A percentile compares a stretch with the other conserved stretches of the same genome.
Evolutionary conservation across 2,329 filamentous ascomycete genomes (phyloP).

Genomic region (Aspergillus pseudotamarii): DNA sequence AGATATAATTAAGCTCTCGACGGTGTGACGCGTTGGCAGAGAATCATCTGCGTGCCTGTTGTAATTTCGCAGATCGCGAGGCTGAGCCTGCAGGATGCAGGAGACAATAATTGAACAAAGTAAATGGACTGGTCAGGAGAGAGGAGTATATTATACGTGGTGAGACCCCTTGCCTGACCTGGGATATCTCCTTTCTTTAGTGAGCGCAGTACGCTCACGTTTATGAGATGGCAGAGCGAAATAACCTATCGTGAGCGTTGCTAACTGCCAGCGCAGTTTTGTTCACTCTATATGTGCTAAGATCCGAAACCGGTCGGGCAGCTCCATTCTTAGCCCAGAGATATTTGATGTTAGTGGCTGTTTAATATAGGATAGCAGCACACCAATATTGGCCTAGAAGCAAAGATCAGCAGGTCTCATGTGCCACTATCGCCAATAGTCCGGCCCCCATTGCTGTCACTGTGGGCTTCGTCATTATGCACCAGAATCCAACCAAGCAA

Average conservation of each 20-base stretch:
- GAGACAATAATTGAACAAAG: conserved; percentile 1
- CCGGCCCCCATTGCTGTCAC: background rate
- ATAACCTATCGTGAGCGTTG: background rate
- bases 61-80: conserved; percentile 18
- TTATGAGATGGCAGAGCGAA: background rate
- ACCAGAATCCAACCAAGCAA: background rate
- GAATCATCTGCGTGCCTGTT: conserved; percentile 15
- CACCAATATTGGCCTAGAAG: background rate
- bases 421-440: conserved; percentile 9
- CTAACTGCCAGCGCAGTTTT: background rate
- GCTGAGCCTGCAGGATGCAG: conserved; percentile 23
- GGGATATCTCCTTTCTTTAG: conserved; percentile 4
- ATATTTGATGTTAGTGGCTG: background rate
- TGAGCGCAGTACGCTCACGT: background rate
- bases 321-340: background rate
- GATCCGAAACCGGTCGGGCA: background rate
- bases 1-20: conserved; percentile 16
- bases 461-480: background rate
- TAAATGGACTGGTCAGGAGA: background rate
- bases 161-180: conserved; percentile 1
- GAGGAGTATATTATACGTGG: conserved; percentile 3
- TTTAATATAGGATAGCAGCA: conserved; percentile 2
- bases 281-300: background rate
- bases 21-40: conserved; percentile 28
- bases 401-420: conserved; percentile 1